These are phyloP conservation scores for Magnusiomyces suaveolens DNA, from an alignment of 1,139 yeast genomes.

Conservation along the genomic window DNA sequence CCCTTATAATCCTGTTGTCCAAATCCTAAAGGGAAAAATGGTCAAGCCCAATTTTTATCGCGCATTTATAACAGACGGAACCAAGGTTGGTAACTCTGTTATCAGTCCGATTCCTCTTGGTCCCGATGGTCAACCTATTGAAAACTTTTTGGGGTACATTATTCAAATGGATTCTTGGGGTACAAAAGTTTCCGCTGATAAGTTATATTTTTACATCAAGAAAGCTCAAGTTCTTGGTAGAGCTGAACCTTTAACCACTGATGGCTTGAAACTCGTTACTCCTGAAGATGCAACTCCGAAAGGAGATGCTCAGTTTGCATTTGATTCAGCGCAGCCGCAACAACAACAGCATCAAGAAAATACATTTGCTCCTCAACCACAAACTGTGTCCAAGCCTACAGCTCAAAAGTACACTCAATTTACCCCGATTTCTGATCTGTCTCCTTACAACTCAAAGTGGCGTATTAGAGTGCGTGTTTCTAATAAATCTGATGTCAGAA, in stretches of 20 bases:
- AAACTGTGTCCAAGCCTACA: too few relatives aligned
- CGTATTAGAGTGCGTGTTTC: conserved; percentile 87
- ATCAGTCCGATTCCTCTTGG: neutral
- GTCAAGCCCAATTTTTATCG: neutral
- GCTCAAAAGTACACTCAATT: conserved; percentile 20
- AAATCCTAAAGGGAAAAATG: neutral
- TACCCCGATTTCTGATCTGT: conserved; percentile 73
- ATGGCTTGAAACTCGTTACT: neutral
- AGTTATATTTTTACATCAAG: neutral
- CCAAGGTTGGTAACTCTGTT: neutral
- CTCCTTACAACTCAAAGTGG: conserved; percentile 90
- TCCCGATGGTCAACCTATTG: neutral
- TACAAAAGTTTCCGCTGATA: neutral
- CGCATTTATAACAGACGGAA: neutral
- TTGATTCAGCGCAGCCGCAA: conserved; percentile 4
- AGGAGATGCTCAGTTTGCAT: neutral
- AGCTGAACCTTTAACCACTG: neutral
- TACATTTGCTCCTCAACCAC: too few relatives aligned
- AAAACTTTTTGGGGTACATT: neutral
- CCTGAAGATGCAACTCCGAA: neutral
- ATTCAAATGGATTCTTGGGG: neutral
- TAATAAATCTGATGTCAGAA: conserved; percentile 75
- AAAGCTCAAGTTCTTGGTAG: neutral
- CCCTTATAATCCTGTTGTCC: neutral
- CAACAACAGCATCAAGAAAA: too few relatives aligned